Evolutionary conservation across 208 protist species (phyloP).

Genomic region (Vickermania spadyakhi): DNA sequence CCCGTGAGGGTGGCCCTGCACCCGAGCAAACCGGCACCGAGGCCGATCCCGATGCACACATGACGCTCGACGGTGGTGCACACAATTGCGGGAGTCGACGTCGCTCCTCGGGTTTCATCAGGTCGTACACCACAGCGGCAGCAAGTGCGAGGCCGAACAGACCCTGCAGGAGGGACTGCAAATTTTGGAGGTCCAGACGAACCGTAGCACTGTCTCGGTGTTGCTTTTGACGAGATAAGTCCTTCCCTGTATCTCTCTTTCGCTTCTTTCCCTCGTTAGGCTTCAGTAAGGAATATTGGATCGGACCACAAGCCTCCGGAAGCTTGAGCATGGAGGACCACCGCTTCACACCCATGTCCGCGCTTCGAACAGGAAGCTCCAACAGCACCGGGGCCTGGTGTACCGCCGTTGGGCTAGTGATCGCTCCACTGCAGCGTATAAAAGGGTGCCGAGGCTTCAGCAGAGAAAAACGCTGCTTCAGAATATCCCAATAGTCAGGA

Average conservation of each 20-base stretch:
- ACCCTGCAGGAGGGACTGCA: neutral
- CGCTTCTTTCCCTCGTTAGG: no score
- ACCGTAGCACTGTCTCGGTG: neutral
- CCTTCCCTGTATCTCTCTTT: no score
- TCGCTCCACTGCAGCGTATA: neutral
- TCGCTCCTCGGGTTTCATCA: constrained; percentile 3
- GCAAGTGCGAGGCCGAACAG: neutral
- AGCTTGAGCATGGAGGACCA: neutral
- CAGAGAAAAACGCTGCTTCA: neutral
- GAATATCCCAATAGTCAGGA: neutral
- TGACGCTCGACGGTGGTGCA: neutral
- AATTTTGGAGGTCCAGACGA: neutral
- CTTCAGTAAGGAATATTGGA: no score
- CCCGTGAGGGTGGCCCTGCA: no score
- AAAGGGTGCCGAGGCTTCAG: neutral
- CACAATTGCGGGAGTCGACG: neutral
- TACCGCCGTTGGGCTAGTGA: neutral
- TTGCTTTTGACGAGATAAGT: neutral
- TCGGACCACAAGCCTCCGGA: no score
- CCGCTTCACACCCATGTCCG: neutral
- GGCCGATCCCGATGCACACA: no score
- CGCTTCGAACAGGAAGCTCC: neutral
- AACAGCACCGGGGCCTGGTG: neutral
- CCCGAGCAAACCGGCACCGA: no score
- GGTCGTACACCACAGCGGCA: constrained; percentile 13